Percentiles rank a stretch among this genome's conserved stretches.
Conservation (phyloP, 768 basidiomycete genomes). For the Scleroderma bovista region DNA sequence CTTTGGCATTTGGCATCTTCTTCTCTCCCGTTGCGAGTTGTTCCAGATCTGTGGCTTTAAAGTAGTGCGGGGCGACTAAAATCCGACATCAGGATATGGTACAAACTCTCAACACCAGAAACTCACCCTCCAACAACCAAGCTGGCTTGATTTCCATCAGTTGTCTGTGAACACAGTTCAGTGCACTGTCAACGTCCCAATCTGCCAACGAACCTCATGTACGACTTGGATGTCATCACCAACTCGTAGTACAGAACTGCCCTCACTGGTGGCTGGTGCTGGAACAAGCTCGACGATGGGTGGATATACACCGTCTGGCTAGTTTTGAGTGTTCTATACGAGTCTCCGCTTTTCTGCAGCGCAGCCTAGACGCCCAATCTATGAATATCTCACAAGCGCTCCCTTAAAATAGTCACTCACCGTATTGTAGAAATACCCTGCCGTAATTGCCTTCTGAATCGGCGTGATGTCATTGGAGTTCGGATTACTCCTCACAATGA, state of each 20-base stretch:
- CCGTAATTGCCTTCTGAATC: constrained; percentile 90
- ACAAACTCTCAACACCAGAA: neutral
- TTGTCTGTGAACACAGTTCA: constrained; percentile 45
- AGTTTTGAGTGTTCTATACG: constrained; percentile 94
- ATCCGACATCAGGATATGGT: constrained; percentile 3
- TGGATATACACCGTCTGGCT: constrained; percentile 96
- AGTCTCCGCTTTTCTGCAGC: constrained; percentile 93
- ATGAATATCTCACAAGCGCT: neutral
- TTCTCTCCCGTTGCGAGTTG: constrained; percentile 76
- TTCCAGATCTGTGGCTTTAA: constrained; percentile 80
- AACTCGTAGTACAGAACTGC: constrained; percentile 93
- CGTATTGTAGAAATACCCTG: constrained; percentile 95
- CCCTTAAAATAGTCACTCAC: constrained; percentile 37
- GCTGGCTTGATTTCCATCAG: constrained; percentile 97
- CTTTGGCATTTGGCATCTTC: constrained; percentile 91
- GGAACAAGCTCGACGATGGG: constrained; percentile 92
- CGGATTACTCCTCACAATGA: constrained; percentile 80
- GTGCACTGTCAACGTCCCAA: neutral
- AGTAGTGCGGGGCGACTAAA: constrained; percentile 93
- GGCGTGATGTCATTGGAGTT: constrained; percentile 92
- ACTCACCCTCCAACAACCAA: constrained; percentile 86
- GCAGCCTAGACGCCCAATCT: constrained; percentile 52
- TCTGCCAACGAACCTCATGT: constrained; percentile 58
- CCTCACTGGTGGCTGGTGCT: constrained; percentile 89
- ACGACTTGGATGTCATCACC: constrained; percentile 96